These are phyloP conservation scores for Mediolabrus comicus DNA, from an alignment of 108 stramenopile species.

Conservation along the genomic window DNA sequence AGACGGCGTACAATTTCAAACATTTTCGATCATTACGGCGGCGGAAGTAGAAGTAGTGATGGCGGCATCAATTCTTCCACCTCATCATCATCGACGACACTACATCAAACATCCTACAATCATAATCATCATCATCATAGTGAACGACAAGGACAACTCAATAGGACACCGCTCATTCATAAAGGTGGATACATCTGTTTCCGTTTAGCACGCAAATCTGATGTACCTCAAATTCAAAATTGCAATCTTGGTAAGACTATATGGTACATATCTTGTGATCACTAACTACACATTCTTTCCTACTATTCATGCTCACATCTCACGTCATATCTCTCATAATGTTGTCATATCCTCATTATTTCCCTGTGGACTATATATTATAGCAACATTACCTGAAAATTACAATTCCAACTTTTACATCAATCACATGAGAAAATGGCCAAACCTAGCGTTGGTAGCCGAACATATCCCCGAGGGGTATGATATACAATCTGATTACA, in stretches of 20 bases:
- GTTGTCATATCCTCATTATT: no score
- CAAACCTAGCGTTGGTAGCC: conserved; percentile 79
- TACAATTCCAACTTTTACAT: conserved; percentile 83
- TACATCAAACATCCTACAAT: background rate
- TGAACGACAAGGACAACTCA: background rate
- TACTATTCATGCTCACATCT: no score
- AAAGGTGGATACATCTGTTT: conserved; percentile 52
- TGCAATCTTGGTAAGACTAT: no score
- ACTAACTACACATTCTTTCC: no score
- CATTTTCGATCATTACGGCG: background rate
- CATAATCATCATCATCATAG: no score
- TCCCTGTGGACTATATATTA: no score
- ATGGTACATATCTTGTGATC: no score
- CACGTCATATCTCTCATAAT: no score
- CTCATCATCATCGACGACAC: background rate
- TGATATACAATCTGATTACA: background rate
- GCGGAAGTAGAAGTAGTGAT: no score
- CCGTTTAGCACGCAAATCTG: conserved; percentile 70
- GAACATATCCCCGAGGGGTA: conserved; percentile 54
- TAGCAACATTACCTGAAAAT: conserved; percentile 88
- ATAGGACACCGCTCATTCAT: background rate
- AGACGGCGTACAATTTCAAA: background rate
- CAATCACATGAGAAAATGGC: conserved; percentile 82
- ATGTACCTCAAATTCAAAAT: conserved; percentile 71
- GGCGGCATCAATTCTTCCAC: no score